Evolutionary conservation across 2,329 filamentous ascomycete species (phyloP).

Genomic region (Fusarium tuaranense): DNA sequence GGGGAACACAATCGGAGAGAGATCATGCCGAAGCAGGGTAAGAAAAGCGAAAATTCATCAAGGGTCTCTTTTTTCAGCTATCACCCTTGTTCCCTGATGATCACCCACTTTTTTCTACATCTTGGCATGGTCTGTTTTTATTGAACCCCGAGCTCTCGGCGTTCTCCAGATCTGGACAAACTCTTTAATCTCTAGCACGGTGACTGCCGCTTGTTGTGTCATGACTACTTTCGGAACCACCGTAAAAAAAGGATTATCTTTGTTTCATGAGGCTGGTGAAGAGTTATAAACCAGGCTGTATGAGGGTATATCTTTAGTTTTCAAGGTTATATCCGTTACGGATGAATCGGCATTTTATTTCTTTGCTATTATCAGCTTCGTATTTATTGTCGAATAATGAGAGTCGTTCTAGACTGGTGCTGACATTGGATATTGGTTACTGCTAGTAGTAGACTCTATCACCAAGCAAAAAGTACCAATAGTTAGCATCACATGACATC

Average conservation of each 20-base stretch:
- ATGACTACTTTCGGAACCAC: background rate
- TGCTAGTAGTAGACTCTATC: background rate
- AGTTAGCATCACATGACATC: background rate
- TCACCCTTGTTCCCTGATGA: background rate
- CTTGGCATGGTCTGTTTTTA: background rate
- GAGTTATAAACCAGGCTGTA: background rate
- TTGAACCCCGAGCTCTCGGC: background rate
- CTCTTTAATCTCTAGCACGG: background rate
- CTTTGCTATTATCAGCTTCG: background rate
- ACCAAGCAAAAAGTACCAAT: background rate
- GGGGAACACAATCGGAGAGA: background rate
- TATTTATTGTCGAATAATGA: background rate
- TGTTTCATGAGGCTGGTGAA: background rate
- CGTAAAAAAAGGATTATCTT: background rate
- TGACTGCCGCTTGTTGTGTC: background rate
- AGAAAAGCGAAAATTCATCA: background rate
- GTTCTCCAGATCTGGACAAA: background rate
- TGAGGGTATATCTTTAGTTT: background rate
- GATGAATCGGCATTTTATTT: background rate
- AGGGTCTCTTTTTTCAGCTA: background rate
- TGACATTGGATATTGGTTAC: background rate
- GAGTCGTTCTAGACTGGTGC: background rate
- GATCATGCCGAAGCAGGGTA: slow-evolving; percentile 1
- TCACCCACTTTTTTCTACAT: background rate
- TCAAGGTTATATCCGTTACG: slow-evolving; percentile 14